phyloP scores from a whole-genome alignment of 2,329 filamentous ascomycete genomes.

The Periconia digitata region DNA sequence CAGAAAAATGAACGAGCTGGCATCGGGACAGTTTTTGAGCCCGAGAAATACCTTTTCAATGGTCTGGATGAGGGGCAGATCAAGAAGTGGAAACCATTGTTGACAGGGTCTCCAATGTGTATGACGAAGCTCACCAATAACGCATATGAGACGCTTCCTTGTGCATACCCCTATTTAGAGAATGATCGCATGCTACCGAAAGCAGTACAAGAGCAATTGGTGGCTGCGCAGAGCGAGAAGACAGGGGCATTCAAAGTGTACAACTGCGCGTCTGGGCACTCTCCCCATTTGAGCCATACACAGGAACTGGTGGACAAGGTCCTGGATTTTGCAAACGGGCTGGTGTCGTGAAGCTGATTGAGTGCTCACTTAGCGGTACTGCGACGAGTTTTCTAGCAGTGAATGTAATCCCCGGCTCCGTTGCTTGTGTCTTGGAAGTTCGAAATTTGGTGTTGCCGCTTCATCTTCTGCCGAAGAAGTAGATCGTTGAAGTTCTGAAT shows the following conservation, averaged over 20 bases:
- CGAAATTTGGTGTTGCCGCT: slow-evolving; percentile 1
- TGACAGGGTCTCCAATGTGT: slow-evolving; percentile 7
- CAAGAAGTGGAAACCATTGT: slow-evolving; percentile 6
- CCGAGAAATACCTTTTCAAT: slow-evolving; percentile 13
- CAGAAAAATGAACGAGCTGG: slow-evolving; percentile 6
- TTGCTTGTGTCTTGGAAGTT: slow-evolving; percentile 1
- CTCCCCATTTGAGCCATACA: slow-evolving; percentile 8
- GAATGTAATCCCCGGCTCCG: neutral
- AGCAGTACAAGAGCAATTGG: slow-evolving; percentile 7
- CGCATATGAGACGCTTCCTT: slow-evolving; percentile 8
- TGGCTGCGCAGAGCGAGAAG: slow-evolving; percentile 7
- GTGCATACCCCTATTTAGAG: slow-evolving; percentile 9
- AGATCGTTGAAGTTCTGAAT: neutral
- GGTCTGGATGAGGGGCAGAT: slow-evolving; percentile 5
- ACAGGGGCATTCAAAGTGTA: slow-evolving; percentile 10
- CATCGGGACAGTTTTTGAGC: slow-evolving; percentile 8
- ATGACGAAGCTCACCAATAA: slow-evolving; percentile 10
- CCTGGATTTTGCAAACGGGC: slow-evolving; percentile 5
- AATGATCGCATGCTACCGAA: slow-evolving; percentile 7
- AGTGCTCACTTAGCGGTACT: slow-evolving; percentile 2
- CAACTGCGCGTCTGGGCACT: slow-evolving; percentile 8
- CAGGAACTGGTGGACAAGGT: slow-evolving; percentile 6
- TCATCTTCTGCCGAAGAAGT: slow-evolving; percentile 1
- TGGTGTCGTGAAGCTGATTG: neutral
- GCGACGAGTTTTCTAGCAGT: slow-evolving; percentile 1